Evolutionary conservation across 2,329 filamentous ascomycete species (phyloP), one percentile per base, ranked within the genome.

Genomic region (Colletotrichum lentis): DNA sequence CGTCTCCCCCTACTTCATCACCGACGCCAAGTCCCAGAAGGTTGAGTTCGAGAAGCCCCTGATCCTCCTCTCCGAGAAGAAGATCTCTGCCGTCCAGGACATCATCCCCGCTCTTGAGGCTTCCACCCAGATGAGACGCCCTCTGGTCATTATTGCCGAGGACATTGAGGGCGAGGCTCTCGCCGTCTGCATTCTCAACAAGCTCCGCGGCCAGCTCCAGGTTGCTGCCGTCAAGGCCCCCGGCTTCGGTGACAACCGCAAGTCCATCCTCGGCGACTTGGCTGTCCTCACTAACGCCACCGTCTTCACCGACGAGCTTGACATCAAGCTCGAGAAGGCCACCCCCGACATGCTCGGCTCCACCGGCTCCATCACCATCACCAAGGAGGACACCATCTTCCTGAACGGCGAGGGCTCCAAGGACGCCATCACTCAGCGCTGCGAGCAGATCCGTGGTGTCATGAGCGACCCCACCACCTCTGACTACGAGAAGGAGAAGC

Each of bases 401-500:
- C 89, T 99, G 71, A 99, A 99, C 82, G 96, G 96, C 65, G 94
- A 97, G 77, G 96, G 96, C 72, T 91, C 85, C 90, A 97, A 98
- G 88, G 96, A 99, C 78, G 81, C 87, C 73, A 96, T 99, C 76
- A 83, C 92, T 72, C 94, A 97, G 87, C 92, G 96, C 80, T 98
- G 96, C 84, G 96, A 99, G 85, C 96, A 99, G 87, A 99, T 99
- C 83, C 94, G 96, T 74, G 94, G 95, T 74, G 94, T 98, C 82
- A 97, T 97, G 86, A 87, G 86, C 71, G 96, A 99, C 84, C 91
- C 95, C 73, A 90, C 88, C 75, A 99, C 96, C 72, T 97, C 94
- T 56, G 96, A 99, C 78, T 99, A 99, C 84, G 96, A 99, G 89
- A 98, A 97, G 89, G 96, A 99, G 91, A 99, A 99, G 90, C 93